Evolutionary conservation across 352 stramenopile species (phyloP).

Genomic region (Phytophthora megakarya): DNA sequence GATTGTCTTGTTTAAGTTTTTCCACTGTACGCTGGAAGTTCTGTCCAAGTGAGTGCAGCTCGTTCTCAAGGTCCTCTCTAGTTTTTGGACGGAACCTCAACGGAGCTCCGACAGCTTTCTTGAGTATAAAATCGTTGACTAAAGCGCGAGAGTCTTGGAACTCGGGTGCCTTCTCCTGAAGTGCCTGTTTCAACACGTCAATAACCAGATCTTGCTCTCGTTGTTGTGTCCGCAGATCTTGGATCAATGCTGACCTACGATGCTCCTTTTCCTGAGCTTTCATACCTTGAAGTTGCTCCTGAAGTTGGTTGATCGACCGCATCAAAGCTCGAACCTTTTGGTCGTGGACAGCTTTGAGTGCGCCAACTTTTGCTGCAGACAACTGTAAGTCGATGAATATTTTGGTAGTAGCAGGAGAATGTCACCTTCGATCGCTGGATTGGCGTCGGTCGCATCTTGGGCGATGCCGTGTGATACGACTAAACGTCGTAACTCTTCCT

Average conservation of each 20-base stretch:
- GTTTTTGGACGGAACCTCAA: slow-evolving; percentile 86
- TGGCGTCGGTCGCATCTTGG: slow-evolving; percentile 33
- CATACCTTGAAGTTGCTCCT: slow-evolving; percentile 71
- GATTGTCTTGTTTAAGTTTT: slow-evolving; percentile 62
- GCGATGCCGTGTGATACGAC: slow-evolving; percentile 50
- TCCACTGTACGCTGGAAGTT: slow-evolving; percentile 75
- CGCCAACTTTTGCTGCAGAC: slow-evolving; percentile 59
- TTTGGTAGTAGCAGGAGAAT: not conserved
- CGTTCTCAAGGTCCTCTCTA: slow-evolving; percentile 87
- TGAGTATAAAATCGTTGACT: slow-evolving; percentile 89
- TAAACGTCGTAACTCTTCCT: slow-evolving; percentile 60
- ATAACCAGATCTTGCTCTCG: slow-evolving; percentile 84
- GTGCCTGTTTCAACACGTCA: slow-evolving; percentile 83
- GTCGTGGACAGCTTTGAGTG: slow-evolving; percentile 70
- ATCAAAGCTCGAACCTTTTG: slow-evolving; percentile 85
- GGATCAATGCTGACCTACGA: slow-evolving; percentile 83
- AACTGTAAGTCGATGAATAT: not conserved
- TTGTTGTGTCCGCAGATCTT: slow-evolving; percentile 74
- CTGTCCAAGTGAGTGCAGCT: slow-evolving; percentile 67
- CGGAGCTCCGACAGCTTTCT: slow-evolving; percentile 75
- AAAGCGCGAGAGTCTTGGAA: slow-evolving; percentile 63
- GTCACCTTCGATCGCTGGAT: slow-evolving; percentile 52
- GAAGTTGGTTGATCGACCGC: slow-evolving; percentile 85
- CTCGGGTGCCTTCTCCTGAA: slow-evolving; percentile 65
- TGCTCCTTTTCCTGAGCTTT: slow-evolving; percentile 89